Evolutionary conservation across 2,329 filamentous ascomycete genomes (phyloP).

Genomic region (Alternaria ventricosa): DNA sequence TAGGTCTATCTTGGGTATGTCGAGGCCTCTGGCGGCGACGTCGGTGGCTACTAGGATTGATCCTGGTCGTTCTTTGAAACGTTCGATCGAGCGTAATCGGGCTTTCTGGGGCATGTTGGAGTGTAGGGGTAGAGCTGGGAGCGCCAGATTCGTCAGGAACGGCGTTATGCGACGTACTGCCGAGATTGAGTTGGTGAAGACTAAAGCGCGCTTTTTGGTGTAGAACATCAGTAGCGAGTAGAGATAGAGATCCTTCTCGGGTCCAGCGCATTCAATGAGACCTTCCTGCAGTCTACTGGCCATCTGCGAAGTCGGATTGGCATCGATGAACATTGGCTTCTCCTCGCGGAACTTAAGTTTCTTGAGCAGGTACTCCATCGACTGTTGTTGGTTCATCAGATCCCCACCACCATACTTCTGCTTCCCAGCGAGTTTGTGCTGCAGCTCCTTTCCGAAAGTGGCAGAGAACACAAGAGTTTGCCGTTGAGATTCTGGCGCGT

Average conservation of each 20-base stretch:
- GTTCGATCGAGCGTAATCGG: constrained; percentile 88
- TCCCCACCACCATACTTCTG: constrained; percentile 62
- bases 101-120: constrained; percentile 97
- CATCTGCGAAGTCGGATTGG: constrained; percentile 89
- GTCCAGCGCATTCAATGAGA: constrained; percentile 87
- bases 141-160: constrained; percentile 79
- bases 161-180: constrained; percentile 86
- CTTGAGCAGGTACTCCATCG: constrained; percentile 90
- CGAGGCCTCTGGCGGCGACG: constrained; percentile 89
- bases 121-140: constrained; percentile 80
- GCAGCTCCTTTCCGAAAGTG: constrained; percentile 89
- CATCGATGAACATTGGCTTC: constrained; percentile 88
- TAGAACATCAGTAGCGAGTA: constrained; percentile 87
- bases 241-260: constrained; percentile 96
- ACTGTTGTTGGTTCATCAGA: constrained; percentile 75
- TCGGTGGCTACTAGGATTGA: constrained; percentile 90
- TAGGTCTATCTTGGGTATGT: constrained; percentile 87
- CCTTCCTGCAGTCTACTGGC: constrained; percentile 85
- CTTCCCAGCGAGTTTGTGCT: constrained; percentile 82
- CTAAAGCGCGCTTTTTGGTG: constrained; percentile 77
- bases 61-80: constrained; percentile 71
- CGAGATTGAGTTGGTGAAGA: constrained; percentile 96
- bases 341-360: constrained; percentile 87
- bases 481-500: constrained; percentile 54
- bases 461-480: constrained; percentile 97